Evolutionary conservation across 805 yeast genomes (phyloP).

Genomic region (Suhomyces faveliae): DNA sequence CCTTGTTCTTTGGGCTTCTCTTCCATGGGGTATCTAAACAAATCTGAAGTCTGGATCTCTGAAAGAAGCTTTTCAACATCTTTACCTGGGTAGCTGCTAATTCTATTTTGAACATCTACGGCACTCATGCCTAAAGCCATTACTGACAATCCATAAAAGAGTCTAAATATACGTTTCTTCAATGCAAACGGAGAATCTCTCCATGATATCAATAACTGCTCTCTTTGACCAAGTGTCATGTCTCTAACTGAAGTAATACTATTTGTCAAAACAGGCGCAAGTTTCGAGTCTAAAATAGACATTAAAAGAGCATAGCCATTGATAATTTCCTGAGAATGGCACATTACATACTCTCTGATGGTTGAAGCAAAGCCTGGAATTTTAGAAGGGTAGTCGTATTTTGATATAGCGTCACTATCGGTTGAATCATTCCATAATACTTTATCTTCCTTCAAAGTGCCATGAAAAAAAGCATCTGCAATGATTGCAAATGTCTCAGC

Average conservation of each 20-base stretch:
- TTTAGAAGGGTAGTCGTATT: constrained; percentile 27
- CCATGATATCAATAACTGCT: constrained; percentile 36
- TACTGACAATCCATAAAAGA: constrained; percentile 25
- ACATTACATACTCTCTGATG: constrained; percentile 14
- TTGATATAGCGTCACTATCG: constrained; percentile 27
- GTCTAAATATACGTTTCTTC: constrained; percentile 34
- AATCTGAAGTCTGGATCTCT: constrained; percentile 26
- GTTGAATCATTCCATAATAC: not conserved
- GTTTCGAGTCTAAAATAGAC: constrained; percentile 26
- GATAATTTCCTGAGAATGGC: constrained; percentile 16
- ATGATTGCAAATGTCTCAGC: constrained; percentile 25
- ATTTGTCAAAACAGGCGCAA: constrained; percentile 32
- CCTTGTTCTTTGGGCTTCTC: constrained; percentile 26
- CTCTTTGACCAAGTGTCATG: constrained; percentile 35
- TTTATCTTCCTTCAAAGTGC: constrained; percentile 24
- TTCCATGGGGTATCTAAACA: constrained; percentile 29
- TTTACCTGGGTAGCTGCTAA: constrained; percentile 36
- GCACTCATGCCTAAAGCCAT: constrained; percentile 24
- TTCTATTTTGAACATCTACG: constrained; percentile 28
- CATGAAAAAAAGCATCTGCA: constrained; percentile 38
- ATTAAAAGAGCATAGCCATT: constrained; percentile 24
- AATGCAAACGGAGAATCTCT: constrained; percentile 36
- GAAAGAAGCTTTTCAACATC: constrained; percentile 29
- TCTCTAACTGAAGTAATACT: constrained; percentile 33
- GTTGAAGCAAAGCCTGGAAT: constrained; percentile 25